phyloP scores from a whole-genome alignment of 2,329 filamentous ascomycete genomes.

The Arachnomyces sp. region DNA sequence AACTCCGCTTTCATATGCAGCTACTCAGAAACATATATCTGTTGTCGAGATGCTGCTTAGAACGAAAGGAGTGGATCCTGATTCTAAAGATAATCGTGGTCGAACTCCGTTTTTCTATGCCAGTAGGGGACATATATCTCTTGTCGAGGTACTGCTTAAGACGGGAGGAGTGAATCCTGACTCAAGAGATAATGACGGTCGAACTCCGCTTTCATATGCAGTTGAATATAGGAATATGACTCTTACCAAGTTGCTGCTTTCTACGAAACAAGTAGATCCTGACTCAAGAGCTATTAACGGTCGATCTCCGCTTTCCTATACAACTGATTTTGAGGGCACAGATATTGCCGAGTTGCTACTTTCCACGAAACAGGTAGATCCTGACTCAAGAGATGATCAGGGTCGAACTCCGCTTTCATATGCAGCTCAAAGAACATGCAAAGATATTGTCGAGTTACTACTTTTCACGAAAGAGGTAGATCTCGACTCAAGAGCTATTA shows the following conservation, averaged over 20 bases:
- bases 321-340: background rate
- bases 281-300: background rate
- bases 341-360: background rate
- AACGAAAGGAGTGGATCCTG: constrained; percentile 1
- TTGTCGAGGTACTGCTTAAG: too few species aligned
- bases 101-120: constrained; percentile 6
- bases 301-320: background rate
- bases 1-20: constrained; percentile 8
- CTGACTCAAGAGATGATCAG: background rate
- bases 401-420: background rate
- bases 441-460: background rate
- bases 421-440: background rate
- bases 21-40: constrained; percentile 1
- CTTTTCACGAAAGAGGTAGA: background rate
- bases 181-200: background rate
- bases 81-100: background rate
- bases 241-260: background rate
- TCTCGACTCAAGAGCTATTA: background rate
- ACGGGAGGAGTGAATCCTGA: background rate
- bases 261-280: background rate
- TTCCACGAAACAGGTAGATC: background rate
- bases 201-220: background rate
- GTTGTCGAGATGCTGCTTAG: constrained; percentile 2
- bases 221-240: background rate
- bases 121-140: background rate